Base-by-base conservation (phyloP, 192 early-diverging fungal species). In the Thamnidium elegans region DNA sequence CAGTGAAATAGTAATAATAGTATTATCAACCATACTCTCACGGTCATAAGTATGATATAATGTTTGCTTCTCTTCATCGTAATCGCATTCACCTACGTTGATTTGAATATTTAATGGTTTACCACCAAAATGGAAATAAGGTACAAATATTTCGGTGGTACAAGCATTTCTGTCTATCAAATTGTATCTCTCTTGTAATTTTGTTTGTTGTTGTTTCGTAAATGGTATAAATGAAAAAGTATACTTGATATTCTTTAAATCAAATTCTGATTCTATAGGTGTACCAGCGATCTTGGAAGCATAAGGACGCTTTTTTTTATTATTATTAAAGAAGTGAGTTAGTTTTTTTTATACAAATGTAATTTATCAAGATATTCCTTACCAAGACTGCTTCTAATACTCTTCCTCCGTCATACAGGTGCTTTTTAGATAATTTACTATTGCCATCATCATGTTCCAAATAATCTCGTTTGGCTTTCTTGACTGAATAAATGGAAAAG, bases 331-430 rank as follows among this genome's bases (percentile, higher is more conserved):
- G 9, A 19, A 6, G 44, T 1, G 8, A 4, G 14, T 9, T 45
- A 15, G 44, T 13, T 45, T 15, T 17, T 13, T 48, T 48, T 48
- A 48, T 39, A 39, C 36, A 39, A 9, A 39, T 15, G n/a, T n/a
- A n/a, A n/a, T n/a, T n/a, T n/a, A 48, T 3, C 3, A 26, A 26
- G 23, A 4, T 30, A 14, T 21, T 21, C 21, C 73, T 66, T 78
- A 85, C 83, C 58, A 93, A 74, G 47, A 90, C 85, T 44, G 92
- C 92, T 64, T 91, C 89, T 23, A 93, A 65, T 0, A 87, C 92
- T 21, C 92, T 69, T 26, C 92, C 92, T 21, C 92, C 92, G 31
- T 79, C 65, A 70, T 93, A 85, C 32, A 86, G 81, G 36, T 60
- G 69, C 8, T 52, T 36, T 20, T 65, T 43, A 5, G 53, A 59